Evolutionary conservation across 148 eudicot species (phyloP).

Genomic region (Agrostemma githago): DNA sequence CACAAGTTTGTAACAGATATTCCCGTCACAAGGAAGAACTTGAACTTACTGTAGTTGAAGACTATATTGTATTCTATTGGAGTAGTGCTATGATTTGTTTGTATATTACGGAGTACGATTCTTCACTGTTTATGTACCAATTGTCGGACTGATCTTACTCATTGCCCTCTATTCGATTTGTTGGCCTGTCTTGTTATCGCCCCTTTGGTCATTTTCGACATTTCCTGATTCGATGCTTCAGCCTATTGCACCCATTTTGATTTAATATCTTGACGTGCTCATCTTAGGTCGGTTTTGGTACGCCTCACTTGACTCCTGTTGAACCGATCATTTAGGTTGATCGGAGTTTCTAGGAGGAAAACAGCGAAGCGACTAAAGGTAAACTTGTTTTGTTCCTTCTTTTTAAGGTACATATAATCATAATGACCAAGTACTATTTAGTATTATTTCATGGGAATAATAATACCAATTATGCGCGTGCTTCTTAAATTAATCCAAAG

Average conservation of each 20-base stretch:
- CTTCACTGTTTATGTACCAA: background rate
- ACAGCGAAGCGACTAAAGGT: background rate
- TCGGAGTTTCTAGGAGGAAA: background rate
- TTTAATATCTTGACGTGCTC: background rate
- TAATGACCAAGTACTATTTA: no score
- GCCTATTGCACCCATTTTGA: background rate
- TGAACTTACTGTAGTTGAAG: no score
- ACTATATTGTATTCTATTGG: background rate
- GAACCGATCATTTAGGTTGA: background rate
- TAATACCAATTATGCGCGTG: no score
- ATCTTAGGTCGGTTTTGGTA: background rate
- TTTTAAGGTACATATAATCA: background rate
- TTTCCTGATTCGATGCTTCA: background rate
- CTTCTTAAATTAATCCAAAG: no score
- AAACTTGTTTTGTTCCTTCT: background rate
- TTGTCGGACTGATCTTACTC: background rate
- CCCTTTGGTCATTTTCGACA: background rate
- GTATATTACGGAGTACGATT: slow-evolving; percentile 13
- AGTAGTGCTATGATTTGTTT: slow-evolving; percentile 14
- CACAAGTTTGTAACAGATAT: no score
- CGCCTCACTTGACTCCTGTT: background rate
- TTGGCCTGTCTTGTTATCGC: background rate
- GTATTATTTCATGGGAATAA: no score
- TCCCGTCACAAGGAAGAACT: no score
- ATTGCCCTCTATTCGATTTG: background rate